Evolutionary conservation across 306 rosid genomes (phyloP), one percentile per base, ranked within the genome.

Genomic region (Rosa rugosa): DNA sequence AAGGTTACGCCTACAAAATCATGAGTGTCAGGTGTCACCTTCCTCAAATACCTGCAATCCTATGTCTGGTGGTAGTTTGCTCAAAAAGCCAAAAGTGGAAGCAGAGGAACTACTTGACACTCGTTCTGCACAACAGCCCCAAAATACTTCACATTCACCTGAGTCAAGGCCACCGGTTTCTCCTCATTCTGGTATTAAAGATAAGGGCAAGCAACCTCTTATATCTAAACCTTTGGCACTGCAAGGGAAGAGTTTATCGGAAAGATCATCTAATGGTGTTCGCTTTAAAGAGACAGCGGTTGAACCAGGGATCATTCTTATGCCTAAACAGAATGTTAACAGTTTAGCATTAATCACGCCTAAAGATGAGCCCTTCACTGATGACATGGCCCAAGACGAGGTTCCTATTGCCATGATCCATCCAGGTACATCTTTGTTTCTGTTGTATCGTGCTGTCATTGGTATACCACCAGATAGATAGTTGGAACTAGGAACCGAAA

Each of bases 291-390:
- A 85, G 80, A 78, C 83, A 57, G 34, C 46, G 62, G 80, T 80
- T 81, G 89, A 82, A 68, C 71, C 84, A 14, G 77, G 91, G 69
- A 69, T 71, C 11, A 25, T 73, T 45, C 50, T 38, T 22, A 41
- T 65, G 50, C 83, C 84, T 18, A 84, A 80, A 75, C 80, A 44
- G 72, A 88, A 80, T 70, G 76, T 72, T 63, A 75, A 34, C 56
- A 22, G 78, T 75, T 83, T 41, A 75, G 77, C 75, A 42, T 82
- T 91, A 72, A 71, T 96, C 78, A 81, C 8, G 46, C 99, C 99
- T 73, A 96, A 96, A 86, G 93, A 87, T 57, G 99, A 96, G 87
- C 99, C 99, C 9, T 34, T 89, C 80, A 81, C 86, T 4, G 89
- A 81, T 69, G 91, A 83, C 71, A 31, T 77, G 23, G 81, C 79